A percentile compares a stretch with the other conserved stretches of the same genome.
phyloP scores from a whole-genome alignment of 2,329 filamentous ascomycete genomes.

The Verticillium albo-atrum region DNA sequence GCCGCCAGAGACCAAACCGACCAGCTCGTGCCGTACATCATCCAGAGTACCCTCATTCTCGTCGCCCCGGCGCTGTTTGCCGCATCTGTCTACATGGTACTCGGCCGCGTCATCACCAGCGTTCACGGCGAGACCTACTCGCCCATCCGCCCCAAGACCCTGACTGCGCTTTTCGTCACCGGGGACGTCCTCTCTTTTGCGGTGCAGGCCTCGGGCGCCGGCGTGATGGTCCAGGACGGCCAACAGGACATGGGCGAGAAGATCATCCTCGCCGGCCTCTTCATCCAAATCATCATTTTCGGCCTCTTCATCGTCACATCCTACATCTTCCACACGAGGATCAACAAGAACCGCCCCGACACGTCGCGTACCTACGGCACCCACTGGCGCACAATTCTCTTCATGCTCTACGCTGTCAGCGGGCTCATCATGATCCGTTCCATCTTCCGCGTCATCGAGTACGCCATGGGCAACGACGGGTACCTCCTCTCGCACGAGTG shows the following conservation, averaged over 20 bases:
- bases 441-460: constrained; percentile 36
- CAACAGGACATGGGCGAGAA: constrained; percentile 32
- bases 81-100: constrained; percentile 40
- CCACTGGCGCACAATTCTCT: constrained; percentile 23
- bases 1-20: constrained; percentile 2
- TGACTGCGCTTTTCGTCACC: constrained; percentile 45
- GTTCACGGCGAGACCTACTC: constrained; percentile 32
- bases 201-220: constrained; percentile 17
- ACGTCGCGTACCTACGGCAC: constrained; percentile 14
- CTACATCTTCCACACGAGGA: constrained; percentile 36
- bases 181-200: constrained; percentile 42
- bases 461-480: constrained; percentile 25
- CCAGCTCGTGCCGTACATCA: constrained; percentile 27
- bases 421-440: constrained; percentile 33
- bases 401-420: constrained; percentile 18
- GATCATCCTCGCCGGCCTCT: constrained; percentile 46
- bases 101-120: constrained; percentile 33
- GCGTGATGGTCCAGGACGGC: constrained; percentile 9
- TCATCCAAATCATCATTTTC: constrained; percentile 54
- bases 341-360: constrained; percentile 12
- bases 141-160: constrained; percentile 32
- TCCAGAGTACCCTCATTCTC: constrained; percentile 30
- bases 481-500: constrained; percentile 26
- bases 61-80: constrained; percentile 36
- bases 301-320: constrained; percentile 45